Evolutionary conservation across 306 rosid species (phyloP), one percentile per base, ranked within the genome.

Genomic region (Cicer bijugum): DNA sequence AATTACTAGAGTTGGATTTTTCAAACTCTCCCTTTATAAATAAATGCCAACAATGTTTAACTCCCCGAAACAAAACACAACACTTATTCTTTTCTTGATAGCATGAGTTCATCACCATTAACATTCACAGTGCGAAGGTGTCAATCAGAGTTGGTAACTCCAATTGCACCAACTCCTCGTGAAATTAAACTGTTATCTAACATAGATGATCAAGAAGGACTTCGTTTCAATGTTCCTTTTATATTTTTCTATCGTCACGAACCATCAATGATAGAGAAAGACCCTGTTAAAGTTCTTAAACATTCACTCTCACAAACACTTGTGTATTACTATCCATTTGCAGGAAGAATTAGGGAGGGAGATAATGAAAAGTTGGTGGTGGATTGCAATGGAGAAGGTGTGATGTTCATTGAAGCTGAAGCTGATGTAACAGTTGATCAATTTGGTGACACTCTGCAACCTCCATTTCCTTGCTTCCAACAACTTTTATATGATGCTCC

Each of bases 361-460:
- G 55, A 6, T 16, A 6, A 8, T 0, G 56, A 68, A 7, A 82
- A 82, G 57, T 53, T 81, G 6, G 56, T 76, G 39, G 87, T 85
- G 35, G 89, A 83, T 16, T 87, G 89, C 28, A 83, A 74, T 1
- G 89, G 71, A 2, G 87, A 87, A 7, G 89, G 91, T 1, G 60
- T 85, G n/a, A 4, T 79, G 9, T 85, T 85, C 69, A 8, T 85
- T 7, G 86, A 76, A 35, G 89, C 87, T 0, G 85, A 83, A 6
- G 87, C 89, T 1, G 83, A 87, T 8, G 80, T 83, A 6, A 74
- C 76, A 2, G 75, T 88, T n/a, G 28, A 64, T 7, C 68, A 85
- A 23, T 80, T 88, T 23, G 85, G 83, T 7, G 75, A 71, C 1
- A 20, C 59, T 44, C 85, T 81, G 52, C 81, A 81, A 11, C 89